Evolutionary conservation across 768 basidiomycete genomes (phyloP), one percentile per base, ranked within the genome.

Genomic region (Amanita molliuscula): DNA sequence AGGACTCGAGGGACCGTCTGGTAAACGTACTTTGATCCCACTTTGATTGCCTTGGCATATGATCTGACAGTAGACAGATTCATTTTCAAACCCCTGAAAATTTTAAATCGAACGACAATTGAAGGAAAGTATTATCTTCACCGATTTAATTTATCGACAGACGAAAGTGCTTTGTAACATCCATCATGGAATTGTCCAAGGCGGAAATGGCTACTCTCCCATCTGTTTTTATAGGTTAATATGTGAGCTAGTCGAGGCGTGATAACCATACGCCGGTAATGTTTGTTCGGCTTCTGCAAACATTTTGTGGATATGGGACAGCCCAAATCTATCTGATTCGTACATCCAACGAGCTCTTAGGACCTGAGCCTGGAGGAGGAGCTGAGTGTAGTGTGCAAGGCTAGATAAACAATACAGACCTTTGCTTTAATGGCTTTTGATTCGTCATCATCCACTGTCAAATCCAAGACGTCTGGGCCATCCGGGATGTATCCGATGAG

Each of bases 11-110:
- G 94, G 53, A 99, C 81, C 0, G 92, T 91, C 62, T 95, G 95
- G 63, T 95, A 98, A 20, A 95, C 84, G 62, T 86, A 96, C 71
- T 99, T 99, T 33, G 93, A 90, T 15, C 96, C 96, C 59, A 74
- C 68, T 58, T 72, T 71, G 41, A 94, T 80, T 1, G 93, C 85
- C 53, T 73, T 78, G 2, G 75, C 71, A 54, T 84, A 95, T 55
- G 76, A 69, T 59, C 73, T 73, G 58, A 92, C 65, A 16, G 87
- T 84, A 47, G 77, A 74, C 5, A 74, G 54, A 57, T 79, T 79
- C 83, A 88, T 81, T 51, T 70, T 77, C 37, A 78, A 61, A 4
- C 77, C 77, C 18, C 87, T 88, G 51, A 26, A 47, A 41, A 10
- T 3, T 46, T n/a, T 37, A 44, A 20, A 7, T 28, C 41, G 11